Conservation (phyloP, 495 filamentous ascomycete genomes). For the Tuber brumale region DNA sequence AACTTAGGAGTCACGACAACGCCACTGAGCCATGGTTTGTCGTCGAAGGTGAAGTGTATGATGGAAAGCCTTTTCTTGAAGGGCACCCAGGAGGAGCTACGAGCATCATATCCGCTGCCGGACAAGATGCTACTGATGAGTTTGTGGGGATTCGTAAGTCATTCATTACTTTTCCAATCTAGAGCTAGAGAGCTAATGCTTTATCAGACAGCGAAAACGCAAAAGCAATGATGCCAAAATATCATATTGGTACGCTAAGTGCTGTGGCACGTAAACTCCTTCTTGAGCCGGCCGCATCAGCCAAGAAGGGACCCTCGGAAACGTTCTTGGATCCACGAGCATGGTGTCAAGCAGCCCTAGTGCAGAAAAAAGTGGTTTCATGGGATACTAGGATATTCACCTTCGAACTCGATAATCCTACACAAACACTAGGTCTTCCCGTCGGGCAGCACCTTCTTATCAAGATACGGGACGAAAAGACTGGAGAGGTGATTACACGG, state of each 20-base stretch:
- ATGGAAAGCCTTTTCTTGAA: conserved; percentile 75
- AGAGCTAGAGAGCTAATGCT: conserved; percentile 15
- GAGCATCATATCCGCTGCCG: conserved; percentile 79
- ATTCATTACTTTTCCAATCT: conserved; percentile 19
- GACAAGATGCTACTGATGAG: conserved; percentile 81
- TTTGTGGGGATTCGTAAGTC: conserved; percentile 88
- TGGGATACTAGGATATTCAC: conserved; percentile 78
- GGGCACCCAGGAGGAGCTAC: conserved; percentile 84
- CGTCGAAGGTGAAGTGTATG: conserved; percentile 85
- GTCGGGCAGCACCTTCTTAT: conserved; percentile 88
- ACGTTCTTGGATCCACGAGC: conserved; percentile 63
- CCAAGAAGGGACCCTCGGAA: conserved; percentile 30
- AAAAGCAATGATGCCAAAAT: conserved; percentile 81
- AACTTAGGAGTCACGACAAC: conserved; percentile 63
- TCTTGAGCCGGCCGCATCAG: conserved; percentile 10
- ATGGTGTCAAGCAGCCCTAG: conserved; percentile 66
- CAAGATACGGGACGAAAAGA: conserved; percentile 64
- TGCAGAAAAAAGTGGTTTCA: conserved; percentile 60
- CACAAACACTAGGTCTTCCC: conserved; percentile 70
- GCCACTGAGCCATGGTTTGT: conserved; percentile 80
- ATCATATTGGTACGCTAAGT: conserved; percentile 77
- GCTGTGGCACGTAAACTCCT: conserved; percentile 53
- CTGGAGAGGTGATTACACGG: conserved; percentile 67
- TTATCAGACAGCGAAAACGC: conserved; percentile 77
- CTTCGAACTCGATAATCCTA: conserved; percentile 67